Base-by-base conservation (phyloP, 1,284 basidiomycete species). In the Wallemia ichthyophaga region DNA sequence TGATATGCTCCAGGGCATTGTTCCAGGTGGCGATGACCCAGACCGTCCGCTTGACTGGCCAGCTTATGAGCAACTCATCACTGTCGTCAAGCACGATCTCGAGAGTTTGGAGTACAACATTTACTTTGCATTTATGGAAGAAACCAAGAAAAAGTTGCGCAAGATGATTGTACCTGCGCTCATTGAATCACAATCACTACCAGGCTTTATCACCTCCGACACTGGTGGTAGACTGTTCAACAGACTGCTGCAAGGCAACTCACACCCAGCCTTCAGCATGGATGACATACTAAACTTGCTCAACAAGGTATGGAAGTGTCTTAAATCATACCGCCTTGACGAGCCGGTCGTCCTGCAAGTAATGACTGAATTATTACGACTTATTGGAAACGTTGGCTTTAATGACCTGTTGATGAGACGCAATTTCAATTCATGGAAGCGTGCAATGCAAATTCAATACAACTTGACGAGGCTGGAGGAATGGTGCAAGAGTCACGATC, bases 401-500 rank as follows among this genome's bases (percentile, higher is more conserved):
- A 99, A 99, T 69, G 94, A 99, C 66, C 76, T 99, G 63, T 74
- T 99, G 61, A 98, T 99, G 92, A 77, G 94, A 66, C 78, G 94
- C 58, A 98, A 98, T 73, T 99, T 99, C 72, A 94, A 88, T 66
- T 96, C 92, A 1, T 99, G 94, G 94, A 99, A 99, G 73, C 80
- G 94, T 73, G 88, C 89, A 3, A 95, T 96, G 91, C 91, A 95
- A 76, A 95, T 95, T 61, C 91, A 96, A 68, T 95, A 96, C 72
- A 95, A 95, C 69, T 92, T 95, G 68, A 95, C 89, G 54, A 81
- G 94, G 53, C 88, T 99, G 66, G 94, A 99, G 69, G 86, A 92
- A 71, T 85, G 88, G 87, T 89, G 86, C 75, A 92, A 91, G 72
- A 87, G 86, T 21, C 86, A 91, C 66, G 91, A 95, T 69, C 95